These are phyloP conservation scores for Parsonsia alboflavescens DNA, from an alignment of 257 asterid genomes.

Conservation along the genomic window DNA sequence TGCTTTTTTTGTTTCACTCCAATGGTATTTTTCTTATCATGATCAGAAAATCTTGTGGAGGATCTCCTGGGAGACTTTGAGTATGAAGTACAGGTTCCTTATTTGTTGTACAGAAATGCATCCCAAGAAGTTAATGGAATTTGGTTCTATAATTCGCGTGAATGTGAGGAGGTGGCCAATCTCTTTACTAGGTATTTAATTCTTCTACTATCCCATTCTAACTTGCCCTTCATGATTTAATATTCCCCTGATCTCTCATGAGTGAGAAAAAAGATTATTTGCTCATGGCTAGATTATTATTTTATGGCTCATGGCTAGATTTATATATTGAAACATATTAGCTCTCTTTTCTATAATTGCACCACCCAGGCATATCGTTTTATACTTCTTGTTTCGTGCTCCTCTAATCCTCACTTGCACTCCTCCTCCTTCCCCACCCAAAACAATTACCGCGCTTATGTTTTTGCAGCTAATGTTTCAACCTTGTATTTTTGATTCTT, in stretches of 20 bases:
- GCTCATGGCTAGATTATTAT: neutral
- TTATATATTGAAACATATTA: neutral
- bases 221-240: neutral
- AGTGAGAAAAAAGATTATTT: neutral
- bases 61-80: slow-evolving; percentile 72
- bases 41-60: slow-evolving; percentile 60
- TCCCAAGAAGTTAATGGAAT: slow-evolving; percentile 78
- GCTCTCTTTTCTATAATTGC: neutral
- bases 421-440: neutral
- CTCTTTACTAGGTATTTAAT: slow-evolving; percentile 61
- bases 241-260: neutral
- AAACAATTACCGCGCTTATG: neutral
- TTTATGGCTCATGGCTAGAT: neutral
- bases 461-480: neutral
- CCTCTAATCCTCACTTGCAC: neutral
- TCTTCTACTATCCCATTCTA: slow-evolving; percentile 1
- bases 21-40: neutral
- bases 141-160: slow-evolving; percentile 76
- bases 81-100: slow-evolving; percentile 75
- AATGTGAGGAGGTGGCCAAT: slow-evolving; percentile 64
- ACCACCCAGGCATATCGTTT: neutral
- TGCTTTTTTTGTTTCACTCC: neutral
- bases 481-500: neutral
- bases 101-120: slow-evolving; percentile 69
- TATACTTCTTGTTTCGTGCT: neutral